Evolutionary conservation across 345 rosid species (phyloP).

Genomic region (Populus pruinosa): DNA sequence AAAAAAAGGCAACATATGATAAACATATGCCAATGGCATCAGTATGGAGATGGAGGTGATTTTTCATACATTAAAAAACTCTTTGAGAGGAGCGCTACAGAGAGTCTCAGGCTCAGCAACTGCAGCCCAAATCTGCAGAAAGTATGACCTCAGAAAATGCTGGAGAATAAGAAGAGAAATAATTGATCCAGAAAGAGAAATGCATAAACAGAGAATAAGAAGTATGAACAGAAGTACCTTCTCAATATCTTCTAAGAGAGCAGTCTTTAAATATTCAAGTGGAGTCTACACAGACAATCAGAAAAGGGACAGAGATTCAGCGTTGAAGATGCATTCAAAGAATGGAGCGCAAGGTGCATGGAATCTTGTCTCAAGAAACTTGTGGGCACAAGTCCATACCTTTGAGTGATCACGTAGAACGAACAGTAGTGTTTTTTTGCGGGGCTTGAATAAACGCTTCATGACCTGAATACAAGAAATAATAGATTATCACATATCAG

Average conservation of each 20-base stretch:
- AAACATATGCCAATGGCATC: too few relatives aligned
- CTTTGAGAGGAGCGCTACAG: conserved; percentile 21
- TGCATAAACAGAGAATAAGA: not conserved
- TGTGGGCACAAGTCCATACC: too few relatives aligned
- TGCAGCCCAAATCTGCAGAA: conserved; percentile 32
- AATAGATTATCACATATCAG: too few relatives aligned
- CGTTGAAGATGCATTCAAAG: not conserved
- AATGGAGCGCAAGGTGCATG: not conserved
- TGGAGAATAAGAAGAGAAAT: not conserved
- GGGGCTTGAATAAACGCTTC: too few relatives aligned
- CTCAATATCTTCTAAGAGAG: conserved; percentile 32
- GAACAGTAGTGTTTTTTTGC: too few relatives aligned
- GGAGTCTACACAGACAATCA: conserved; percentile 24
- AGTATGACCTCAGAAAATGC: conserved; percentile 1
- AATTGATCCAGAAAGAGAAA: not conserved
- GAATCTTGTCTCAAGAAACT: too few relatives aligned
- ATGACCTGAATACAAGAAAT: too few relatives aligned
- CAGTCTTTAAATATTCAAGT: conserved; percentile 27
- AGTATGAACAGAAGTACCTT: conserved; percentile 21
- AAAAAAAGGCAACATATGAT: too few relatives aligned
- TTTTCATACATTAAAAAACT: conserved; percentile 30
- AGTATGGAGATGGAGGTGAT: too few relatives aligned
- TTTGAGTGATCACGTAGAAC: too few relatives aligned
- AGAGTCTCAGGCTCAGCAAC: conserved; percentile 28
- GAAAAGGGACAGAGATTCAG: not conserved